Base-by-base conservation (phyloP, 1,139 yeast genomes). In the Hemisphaericaspora xylanilytica region DNA sequence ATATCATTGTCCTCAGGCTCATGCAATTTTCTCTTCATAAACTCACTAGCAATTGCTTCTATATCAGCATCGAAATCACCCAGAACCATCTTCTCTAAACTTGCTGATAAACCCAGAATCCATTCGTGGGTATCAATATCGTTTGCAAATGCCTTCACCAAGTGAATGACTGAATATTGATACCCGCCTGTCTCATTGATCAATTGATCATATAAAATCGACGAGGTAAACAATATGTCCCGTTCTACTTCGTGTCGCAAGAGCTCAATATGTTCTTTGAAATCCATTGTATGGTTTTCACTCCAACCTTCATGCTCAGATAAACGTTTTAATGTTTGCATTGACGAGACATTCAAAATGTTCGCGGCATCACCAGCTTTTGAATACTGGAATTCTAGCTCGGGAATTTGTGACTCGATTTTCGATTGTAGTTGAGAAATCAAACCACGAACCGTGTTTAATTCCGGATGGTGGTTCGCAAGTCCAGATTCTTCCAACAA, bases 271-370 rank as follows among this genome's bases (percentile, higher is more conserved):
- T 66, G 56, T 4, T 57, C 53, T n/a, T 73, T 69, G 42, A 73
- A 77, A 1, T 68, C 45, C 0, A 52, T 40, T 2, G 73, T 61
- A 52, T 77, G 76, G 29, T 56, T 50, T 0, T 62, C 65, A 10
- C 63, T 48, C 89, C 90, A 84, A 3, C 73, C 65, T 32, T 78
- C 83, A 46, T 70, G 58, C 40, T 80, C 81, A 35, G 64, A 54
- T 14, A 82, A 56, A 39, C 70, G 65, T 28, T 61, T 61, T 24
- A 76, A 52, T 2, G 74, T 68, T 38, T 68, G 67, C n/a, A 57
- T 55, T 8, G 73, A 55, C 3, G 78, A 67, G 35, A 70, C 67
- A 29, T 60, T 52, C 33, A 78, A 52, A 2, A 79, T 70, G 26
- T 63, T 55, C 44, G 81, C 85, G 14, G 80, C 56, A 36, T 80